Conservation (phyloP, 768 basidiomycete genomes). For the Gloeopeniophorella convolvens region DNA sequence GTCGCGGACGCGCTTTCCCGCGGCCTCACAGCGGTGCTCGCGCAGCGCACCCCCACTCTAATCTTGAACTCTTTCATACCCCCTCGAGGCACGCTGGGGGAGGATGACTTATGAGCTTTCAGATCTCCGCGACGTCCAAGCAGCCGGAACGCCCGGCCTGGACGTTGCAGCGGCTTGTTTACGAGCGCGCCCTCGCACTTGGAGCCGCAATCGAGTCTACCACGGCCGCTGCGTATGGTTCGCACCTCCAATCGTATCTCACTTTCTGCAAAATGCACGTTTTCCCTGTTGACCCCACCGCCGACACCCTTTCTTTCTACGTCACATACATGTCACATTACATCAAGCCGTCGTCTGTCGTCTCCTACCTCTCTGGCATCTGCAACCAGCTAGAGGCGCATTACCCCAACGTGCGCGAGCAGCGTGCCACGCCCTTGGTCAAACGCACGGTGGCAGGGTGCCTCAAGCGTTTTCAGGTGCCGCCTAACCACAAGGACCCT, state of each 20-base stretch:
- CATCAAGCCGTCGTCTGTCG: too few species aligned
- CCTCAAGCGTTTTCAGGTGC: conserved; percentile 19
- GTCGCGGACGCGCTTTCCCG: conserved; percentile 25
- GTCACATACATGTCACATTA: conserved; percentile 31
- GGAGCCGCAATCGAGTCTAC: too few species aligned
- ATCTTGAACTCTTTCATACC: conserved; percentile 10
- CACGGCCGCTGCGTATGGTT: conserved; percentile 26
- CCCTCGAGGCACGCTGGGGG: too few species aligned
- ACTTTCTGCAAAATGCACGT: conserved; percentile 29
- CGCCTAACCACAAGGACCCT: conserved; percentile 26
- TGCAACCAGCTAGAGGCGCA: conserved; percentile 28
- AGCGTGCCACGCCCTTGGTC: conserved; percentile 29
- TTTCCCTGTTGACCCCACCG: conserved; percentile 32
- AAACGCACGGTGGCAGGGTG: conserved; percentile 28
- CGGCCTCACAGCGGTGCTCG: neutral
- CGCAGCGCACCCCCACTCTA: neutral
- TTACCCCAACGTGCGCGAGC: too few species aligned
- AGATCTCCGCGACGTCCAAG: conserved; percentile 16
- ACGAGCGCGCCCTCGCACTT: conserved; percentile 30
- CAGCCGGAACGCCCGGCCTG: conserved; percentile 32
- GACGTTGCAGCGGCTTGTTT: conserved; percentile 29
- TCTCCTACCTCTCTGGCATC: conserved; percentile 34
- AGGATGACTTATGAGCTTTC: conserved; percentile 18
- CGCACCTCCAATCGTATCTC: conserved; percentile 34
- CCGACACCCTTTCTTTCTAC: conserved; percentile 33